These are phyloP conservation scores for Knoxdaviesia proteae DNA, from an alignment of 2,329 filamentous ascomycete genomes.

Conservation along the genomic window DNA sequence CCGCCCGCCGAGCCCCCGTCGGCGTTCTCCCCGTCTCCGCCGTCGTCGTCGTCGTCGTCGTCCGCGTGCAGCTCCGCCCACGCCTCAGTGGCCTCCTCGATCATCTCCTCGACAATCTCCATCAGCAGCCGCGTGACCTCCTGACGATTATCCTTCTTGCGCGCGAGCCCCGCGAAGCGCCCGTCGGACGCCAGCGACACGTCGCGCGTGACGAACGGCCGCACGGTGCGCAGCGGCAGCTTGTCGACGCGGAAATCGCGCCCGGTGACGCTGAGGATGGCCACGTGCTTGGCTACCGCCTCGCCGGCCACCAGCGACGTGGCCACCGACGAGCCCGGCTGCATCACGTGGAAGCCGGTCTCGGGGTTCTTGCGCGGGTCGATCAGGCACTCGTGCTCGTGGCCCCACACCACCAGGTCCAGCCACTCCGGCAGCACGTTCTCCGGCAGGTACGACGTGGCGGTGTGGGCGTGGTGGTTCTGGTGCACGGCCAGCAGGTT, in stretches of 20 bases:
- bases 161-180: constrained; percentile 56
- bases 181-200: constrained; percentile 57
- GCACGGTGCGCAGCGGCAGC: constrained; percentile 67
- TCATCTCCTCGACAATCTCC: constrained; percentile 64
- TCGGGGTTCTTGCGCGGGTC: constrained; percentile 67
- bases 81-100: constrained; percentile 59
- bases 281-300: constrained; percentile 76
- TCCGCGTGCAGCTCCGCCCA: constrained; percentile 64
- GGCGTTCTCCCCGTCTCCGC: constrained; percentile 17
- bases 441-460: constrained; percentile 87
- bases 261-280: constrained; percentile 66
- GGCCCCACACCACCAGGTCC: constrained; percentile 86
- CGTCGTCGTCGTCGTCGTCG: constrained; percentile 14
- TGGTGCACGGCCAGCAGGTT: constrained; percentile 91
- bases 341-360: constrained; percentile 87
- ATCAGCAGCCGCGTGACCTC: constrained; percentile 62
- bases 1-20: no score
- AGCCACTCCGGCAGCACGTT: constrained; percentile 81
- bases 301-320: constrained; percentile 83
- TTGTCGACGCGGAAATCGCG: constrained; percentile 63
- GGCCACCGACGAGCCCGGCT: constrained; percentile 87
- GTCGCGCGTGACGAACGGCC: constrained; percentile 77
- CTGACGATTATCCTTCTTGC: constrained; percentile 62
- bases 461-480: constrained; percentile 80
- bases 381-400: constrained; percentile 91